phyloP scores from a whole-genome alignment of 495 filamentous ascomycete genomes.

The Bathelium albidoporum region DNA sequence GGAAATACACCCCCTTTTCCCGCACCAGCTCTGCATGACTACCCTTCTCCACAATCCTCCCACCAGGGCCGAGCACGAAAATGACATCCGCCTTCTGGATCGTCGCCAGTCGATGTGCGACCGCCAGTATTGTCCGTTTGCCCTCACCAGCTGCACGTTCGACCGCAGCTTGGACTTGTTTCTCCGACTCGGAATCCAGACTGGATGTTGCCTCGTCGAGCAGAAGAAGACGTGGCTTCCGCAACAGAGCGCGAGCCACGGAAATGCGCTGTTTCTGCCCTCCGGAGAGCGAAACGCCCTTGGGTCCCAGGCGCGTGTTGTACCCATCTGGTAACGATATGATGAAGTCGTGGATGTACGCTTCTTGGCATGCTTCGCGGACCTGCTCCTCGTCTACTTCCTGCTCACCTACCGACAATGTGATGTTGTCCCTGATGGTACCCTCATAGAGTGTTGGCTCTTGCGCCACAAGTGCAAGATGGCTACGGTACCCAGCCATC shows the following conservation, averaged over 20 bases:
- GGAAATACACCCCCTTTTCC: slow-evolving; percentile 40
- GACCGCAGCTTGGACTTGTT: slow-evolving; percentile 58
- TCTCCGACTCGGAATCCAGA: slow-evolving; percentile 66
- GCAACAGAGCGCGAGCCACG: slow-evolving; percentile 65
- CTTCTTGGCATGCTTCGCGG: slow-evolving; percentile 44
- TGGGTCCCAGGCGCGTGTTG: slow-evolving; percentile 50
- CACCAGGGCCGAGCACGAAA: slow-evolving; percentile 31
- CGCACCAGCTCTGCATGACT: slow-evolving; percentile 40
- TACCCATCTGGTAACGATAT: slow-evolving; percentile 47
- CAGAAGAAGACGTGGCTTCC: slow-evolving; percentile 58
- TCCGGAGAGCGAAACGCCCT: slow-evolving; percentile 57
- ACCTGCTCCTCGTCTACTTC: slow-evolving; percentile 42
- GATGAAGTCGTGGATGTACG: slow-evolving; percentile 56
- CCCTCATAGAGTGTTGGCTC: slow-evolving; percentile 23
- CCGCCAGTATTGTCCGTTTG: slow-evolving; percentile 57
- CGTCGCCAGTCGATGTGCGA: slow-evolving; percentile 53
- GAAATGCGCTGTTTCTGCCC: slow-evolving; percentile 69
- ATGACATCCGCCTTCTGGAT: slow-evolving; percentile 47
- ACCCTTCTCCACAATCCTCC: slow-evolving; percentile 43
- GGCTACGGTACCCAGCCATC: slow-evolving; percentile 14
- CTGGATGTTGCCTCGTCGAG: slow-evolving; percentile 72
- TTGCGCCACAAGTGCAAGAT: slow-evolving; percentile 22
- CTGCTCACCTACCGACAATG: slow-evolving; percentile 17
- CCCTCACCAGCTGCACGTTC: slow-evolving; percentile 46
- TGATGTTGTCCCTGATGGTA: slow-evolving; percentile 21